Base-by-base conservation (phyloP, 2,329 filamentous ascomycete species). In the Dichotomopilus funicola region DNA sequence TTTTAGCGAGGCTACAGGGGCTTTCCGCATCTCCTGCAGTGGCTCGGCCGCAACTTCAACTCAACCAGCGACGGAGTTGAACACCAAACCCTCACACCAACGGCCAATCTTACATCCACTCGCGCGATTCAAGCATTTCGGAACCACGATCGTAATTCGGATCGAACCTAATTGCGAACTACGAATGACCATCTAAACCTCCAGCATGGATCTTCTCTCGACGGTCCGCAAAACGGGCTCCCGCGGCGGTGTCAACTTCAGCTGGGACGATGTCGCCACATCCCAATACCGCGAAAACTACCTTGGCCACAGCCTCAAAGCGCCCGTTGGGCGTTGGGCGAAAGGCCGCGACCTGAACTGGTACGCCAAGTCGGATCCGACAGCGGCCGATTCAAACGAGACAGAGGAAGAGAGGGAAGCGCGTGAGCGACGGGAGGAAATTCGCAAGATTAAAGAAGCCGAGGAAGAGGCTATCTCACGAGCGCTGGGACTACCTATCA, bases 181-280 rank as follows among this genome's bases (percentile, higher is more conserved):
- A 27, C 19, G 19, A 27, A 27, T 27, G 19, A 27, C 19, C 19
- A 27, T 27, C 19, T 27, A 27, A 27, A 27, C 19, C 19, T 27
- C 19, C 19, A 27, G 19, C 55, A 96, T 99, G 94, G 94, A 99
- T 79, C 82, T 99, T 54, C 83, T 97, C 53, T 89, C 91, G 57
- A 90, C 88, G 43, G 87, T 99, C 59, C 89, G 91, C 67, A 97
- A 99, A 74, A 75, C 79, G 13, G 92, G 95, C 70, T 94, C 90
- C 65, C 87, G 94, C 63, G 94, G 94, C 67, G 94, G 94, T 68
- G 88, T 88, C 72, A 91, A 96, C 71, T 99, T 99, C 76, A 91
- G 86, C 73, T 97, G 94, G 94, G 88, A 92, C 62, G 91, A 96
- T 64, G 92, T 99, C 67, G 87, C 92, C 69, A 84, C 78, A 62